These are phyloP conservation scores for Linanthus parryae DNA, from an alignment of 148 eudicot species.

Conservation along the genomic window DNA sequence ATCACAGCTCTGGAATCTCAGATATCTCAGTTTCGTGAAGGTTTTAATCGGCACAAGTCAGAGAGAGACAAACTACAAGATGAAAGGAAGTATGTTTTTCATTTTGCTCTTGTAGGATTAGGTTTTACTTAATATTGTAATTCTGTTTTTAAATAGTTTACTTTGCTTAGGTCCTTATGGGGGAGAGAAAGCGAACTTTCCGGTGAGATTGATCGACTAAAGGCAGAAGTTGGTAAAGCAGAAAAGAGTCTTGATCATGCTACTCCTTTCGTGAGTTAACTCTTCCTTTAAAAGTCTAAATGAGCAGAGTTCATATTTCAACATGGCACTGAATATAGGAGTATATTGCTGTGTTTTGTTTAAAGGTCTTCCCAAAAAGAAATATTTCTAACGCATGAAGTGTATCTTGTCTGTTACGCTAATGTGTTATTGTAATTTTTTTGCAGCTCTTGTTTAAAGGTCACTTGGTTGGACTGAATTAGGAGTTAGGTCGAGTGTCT, in stretches of 20 bases:
- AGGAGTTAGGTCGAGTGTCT: too few relatives aligned
- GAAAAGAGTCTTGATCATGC: constrained; percentile 95
- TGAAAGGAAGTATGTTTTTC: constrained; percentile 68
- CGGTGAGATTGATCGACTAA: constrained; percentile 72
- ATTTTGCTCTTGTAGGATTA: constrained; percentile 6
- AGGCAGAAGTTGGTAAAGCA: constrained; percentile 80
- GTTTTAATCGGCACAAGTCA: constrained; percentile 50
- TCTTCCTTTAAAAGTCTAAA: too few relatives aligned
- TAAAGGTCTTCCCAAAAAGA: too few relatives aligned
- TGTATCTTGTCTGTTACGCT: too few relatives aligned
- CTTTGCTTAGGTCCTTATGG: constrained; percentile 86
- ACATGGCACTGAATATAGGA: too few relatives aligned
- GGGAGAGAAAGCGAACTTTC: constrained; percentile 72
- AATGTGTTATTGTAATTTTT: too few relatives aligned
- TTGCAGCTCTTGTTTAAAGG: too few relatives aligned
- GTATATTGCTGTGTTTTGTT: too few relatives aligned
- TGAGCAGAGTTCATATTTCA: too few relatives aligned
- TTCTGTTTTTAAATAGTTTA: too few relatives aligned
- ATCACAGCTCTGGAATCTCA: constrained; percentile 41
- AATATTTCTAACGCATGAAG: too few relatives aligned
- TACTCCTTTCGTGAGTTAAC: constrained; percentile 97
- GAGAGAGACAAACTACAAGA: constrained; percentile 78
- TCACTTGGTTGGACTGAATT: too few relatives aligned
- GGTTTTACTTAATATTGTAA: not conserved
- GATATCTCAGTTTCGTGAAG: constrained; percentile 45